Evolutionary conservation across 106 monocot species (phyloP).

Genomic region (Acorus calamus): DNA sequence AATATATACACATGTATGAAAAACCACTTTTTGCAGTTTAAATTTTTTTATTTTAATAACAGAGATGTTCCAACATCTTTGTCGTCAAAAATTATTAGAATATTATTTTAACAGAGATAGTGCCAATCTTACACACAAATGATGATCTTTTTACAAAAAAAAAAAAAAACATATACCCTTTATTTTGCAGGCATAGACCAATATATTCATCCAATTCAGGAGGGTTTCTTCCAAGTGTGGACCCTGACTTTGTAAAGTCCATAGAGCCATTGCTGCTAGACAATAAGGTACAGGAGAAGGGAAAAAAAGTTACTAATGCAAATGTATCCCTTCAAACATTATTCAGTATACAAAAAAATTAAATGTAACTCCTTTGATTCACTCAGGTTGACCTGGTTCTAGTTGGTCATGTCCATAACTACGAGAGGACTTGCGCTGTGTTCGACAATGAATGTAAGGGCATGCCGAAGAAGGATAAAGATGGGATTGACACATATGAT

Average conservation of each 20-base stretch:
- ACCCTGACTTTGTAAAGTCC: constrained; percentile 30
- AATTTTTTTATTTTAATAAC: too few species aligned
- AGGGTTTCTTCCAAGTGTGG: constrained; percentile 25
- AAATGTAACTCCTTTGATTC: too few species aligned
- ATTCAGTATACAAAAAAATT: too few species aligned
- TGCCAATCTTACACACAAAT: too few species aligned
- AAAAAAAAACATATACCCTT: background rate
- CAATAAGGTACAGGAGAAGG: constrained; percentile 21
- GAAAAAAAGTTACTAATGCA: too few species aligned
- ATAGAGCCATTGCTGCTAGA: constrained; percentile 51
- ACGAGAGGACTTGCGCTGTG: constrained; percentile 75
- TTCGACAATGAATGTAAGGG: constrained; percentile 37
- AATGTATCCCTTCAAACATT: too few species aligned
- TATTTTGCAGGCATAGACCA: constrained; percentile 12
- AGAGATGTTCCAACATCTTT: too few species aligned
- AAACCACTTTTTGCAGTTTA: too few species aligned
- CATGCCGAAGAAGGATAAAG: constrained; percentile 40
- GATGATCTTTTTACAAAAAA: too few species aligned
- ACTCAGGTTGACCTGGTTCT: constrained; percentile 65
- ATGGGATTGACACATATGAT: constrained; percentile 52
- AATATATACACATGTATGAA: too few species aligned
- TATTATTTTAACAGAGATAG: too few species aligned
- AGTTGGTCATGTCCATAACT: constrained; percentile 80
- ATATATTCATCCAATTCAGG: constrained; percentile 4
- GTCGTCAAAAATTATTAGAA: too few species aligned